Percentiles rank a stretch among this genome's conserved stretches.
Conservation (phyloP, 2,329 filamentous ascomycete genomes). For the Colletotrichum cuscutae region DNA sequence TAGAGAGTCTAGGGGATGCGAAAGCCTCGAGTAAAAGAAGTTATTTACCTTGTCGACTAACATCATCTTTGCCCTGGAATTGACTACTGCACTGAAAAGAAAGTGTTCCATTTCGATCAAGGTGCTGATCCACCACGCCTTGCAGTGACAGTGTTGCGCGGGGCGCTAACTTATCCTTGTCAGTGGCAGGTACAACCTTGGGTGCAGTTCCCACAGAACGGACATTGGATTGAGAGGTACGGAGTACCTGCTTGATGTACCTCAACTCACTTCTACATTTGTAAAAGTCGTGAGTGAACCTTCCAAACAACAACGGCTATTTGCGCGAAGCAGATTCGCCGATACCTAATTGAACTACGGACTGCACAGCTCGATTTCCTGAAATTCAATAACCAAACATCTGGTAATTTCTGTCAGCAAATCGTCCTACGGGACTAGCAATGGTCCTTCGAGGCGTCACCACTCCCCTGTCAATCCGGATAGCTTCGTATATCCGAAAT, state of each 20-base stretch:
- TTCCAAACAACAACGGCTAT: not conserved
- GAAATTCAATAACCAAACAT: not conserved
- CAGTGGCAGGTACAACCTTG: not conserved
- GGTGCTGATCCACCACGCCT: not conserved
- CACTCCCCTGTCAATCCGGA: slow-evolving; percentile 13
- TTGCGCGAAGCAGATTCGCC: not conserved
- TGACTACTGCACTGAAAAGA: not conserved
- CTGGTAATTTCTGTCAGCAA: not conserved
- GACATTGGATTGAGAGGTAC: not conserved
- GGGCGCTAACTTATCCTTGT: not conserved
- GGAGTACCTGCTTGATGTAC: not conserved
- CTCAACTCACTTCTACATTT: not conserved
- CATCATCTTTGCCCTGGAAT: not conserved
- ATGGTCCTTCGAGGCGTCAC: slow-evolving; percentile 10
- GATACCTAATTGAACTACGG: not conserved
- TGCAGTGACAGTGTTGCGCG: not conserved
- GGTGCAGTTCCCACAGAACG: not conserved
- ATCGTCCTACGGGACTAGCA: not conserved
- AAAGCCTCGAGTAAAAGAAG: slow-evolving; percentile 18
- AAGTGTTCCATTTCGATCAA: not conserved
- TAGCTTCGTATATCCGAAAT: slow-evolving; percentile 34
- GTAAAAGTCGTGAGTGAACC: slow-evolving; percentile 1
- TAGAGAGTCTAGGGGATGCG: slow-evolving; percentile 15
- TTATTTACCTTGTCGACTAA: not conserved
- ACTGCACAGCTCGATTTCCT: not conserved